Evolutionary conservation across 2,329 filamentous ascomycete species (phyloP), one percentile per base, ranked within the genome.

Genomic region (Ophiostoma sp.): DNA sequence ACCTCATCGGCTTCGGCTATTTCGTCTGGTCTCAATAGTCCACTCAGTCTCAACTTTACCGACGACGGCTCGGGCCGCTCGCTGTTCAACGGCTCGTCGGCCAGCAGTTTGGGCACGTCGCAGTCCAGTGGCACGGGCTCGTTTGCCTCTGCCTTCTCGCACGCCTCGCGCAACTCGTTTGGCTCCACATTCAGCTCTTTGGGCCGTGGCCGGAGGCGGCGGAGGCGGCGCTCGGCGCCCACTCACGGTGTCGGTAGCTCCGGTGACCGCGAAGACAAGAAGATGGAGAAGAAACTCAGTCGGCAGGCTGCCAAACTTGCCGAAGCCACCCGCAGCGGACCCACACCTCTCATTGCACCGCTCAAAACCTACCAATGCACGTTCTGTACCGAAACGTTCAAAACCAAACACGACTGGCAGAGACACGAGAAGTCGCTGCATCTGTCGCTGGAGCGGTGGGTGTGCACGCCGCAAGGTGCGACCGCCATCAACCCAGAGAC

Each of bases 331-430:
- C 75, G 0, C 82, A 83, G 0, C 8, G 71, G 75, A 2, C 55
- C 75, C 9, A 73, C 74, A 2, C 33, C 76, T 9, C 80, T 86
- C 1, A 77, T 77, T 12, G 81, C 82, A 3, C 86, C 85, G 2
- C 82, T 86, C 73, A 88, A 88, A 78, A 88, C 87, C 1, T 90
- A 87, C 80, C 89, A 91, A 80, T 91, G 89, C 80, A 91, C 89
- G 75, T 91, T 91, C 83, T 91, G 89, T 79, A 91, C 89, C 7
- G 89, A 91, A 76, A 90, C 88, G 0, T 91, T 91, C 80, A 84
- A 89, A 76, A 91, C 89, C 3, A 91, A 91, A 79, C 88, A 91
- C 77, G 89, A 91, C 80, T 91, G 89, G 89, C 89, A 91, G 77
- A 84, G 91, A 74, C 91, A 93, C 79, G 91, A 93, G 78, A 91